Conservation (phyloP, 129 eudicot species). For the Kitagawia praeruptora region DNA sequence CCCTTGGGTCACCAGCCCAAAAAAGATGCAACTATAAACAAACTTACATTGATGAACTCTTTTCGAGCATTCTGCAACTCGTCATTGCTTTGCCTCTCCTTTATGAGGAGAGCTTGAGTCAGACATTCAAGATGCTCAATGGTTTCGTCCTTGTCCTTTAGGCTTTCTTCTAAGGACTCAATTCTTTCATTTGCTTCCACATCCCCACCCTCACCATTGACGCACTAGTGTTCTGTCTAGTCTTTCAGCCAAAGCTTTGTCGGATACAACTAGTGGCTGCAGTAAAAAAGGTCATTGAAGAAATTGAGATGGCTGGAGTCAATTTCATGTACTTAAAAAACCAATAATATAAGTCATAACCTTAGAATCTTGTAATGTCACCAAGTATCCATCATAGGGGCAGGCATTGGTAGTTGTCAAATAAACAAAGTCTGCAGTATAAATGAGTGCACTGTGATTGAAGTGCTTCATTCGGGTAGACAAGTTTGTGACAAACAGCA, state of each 20-base stretch:
- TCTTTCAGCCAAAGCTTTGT: constrained; percentile 69
- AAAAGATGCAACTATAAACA: not conserved
- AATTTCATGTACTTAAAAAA: not conserved
- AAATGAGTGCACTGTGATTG: constrained; percentile 88
- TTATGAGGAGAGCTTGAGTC: constrained; percentile 35
- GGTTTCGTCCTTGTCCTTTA: constrained; percentile 47
- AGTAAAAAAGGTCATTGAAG: constrained; percentile 1
- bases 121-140: constrained; percentile 30
- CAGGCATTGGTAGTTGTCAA: constrained; percentile 70
- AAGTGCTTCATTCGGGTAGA: constrained; percentile 86
- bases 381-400: constrained; percentile 94
- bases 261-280: constrained; percentile 75
- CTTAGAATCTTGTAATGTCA: constrained; percentile 79
- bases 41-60: constrained; percentile 47
- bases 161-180: constrained; percentile 19
- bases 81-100: constrained; percentile 43
- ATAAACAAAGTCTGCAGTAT: constrained; percentile 83
- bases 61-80: constrained; percentile 67
- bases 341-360: constrained; percentile 18
- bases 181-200: constrained; percentile 16
- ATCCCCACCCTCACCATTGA: constrained; percentile 40
- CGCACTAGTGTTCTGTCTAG: constrained; percentile 72
- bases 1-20: no score
- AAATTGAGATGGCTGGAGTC: not conserved
- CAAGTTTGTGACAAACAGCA: constrained; percentile 90